Evolutionary conservation across 2,329 filamentous ascomycete species (phyloP).

Genomic region (Diaporthe humulicola): DNA sequence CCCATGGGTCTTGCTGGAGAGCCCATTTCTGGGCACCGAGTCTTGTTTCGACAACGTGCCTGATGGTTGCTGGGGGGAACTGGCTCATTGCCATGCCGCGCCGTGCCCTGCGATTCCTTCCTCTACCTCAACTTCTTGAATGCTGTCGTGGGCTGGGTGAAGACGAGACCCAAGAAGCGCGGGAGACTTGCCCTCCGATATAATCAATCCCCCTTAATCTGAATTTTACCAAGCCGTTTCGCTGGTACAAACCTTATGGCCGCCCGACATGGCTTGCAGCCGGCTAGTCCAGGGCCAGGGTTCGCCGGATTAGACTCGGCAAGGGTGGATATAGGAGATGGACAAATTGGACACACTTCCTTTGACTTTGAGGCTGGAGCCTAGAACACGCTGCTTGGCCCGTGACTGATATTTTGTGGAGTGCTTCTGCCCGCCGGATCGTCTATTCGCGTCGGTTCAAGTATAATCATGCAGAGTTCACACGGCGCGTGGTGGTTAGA

Average conservation of each 20-base stretch:
- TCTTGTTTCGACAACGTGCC: constrained; percentile 28
- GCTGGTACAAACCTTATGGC: constrained; percentile 11
- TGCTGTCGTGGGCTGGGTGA: neutral
- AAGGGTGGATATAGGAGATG: constrained; percentile 2
- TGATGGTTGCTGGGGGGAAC: neutral
- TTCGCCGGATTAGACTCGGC: neutral
- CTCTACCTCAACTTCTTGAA: neutral
- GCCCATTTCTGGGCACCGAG: constrained; percentile 22
- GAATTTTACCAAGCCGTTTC: neutral
- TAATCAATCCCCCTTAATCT: neutral
- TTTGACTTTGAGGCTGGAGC: constrained; percentile 2
- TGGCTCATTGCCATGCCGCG: neutral
- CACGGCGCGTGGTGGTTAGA: neutral
- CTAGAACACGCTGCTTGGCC: constrained; percentile 10
- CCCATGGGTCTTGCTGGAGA: constrained; percentile 23
- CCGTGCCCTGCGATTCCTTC: neutral
- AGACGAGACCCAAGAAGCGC: neutral
- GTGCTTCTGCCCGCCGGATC: neutral
- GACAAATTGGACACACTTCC: neutral
- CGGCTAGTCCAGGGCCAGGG: constrained; percentile 6
- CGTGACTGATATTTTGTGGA: neutral
- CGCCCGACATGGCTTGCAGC: neutral
- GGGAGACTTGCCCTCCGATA: no score
- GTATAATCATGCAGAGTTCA: neutral
- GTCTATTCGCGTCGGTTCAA: neutral